Evolutionary conservation across 192 early-diverging fungal genomes (phyloP).

Genomic region (Gonapodya prolifera): DNA sequence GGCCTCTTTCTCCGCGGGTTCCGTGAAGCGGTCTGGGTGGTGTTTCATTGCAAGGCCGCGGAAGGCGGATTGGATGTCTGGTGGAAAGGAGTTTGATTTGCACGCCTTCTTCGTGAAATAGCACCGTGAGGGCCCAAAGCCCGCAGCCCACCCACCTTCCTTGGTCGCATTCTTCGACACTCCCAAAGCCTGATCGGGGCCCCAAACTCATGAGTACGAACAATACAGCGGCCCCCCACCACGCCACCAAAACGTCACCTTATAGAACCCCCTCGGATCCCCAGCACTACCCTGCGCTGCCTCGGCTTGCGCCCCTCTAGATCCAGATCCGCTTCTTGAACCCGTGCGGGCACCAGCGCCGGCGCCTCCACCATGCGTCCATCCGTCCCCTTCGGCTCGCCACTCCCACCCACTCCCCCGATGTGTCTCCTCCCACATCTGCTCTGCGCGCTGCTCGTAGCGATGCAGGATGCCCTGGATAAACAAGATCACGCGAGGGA

Average conservation of each 20-base stretch:
- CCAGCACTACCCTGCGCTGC: neutral
- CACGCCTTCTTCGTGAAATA: too few species aligned
- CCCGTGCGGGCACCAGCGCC: too few species aligned
- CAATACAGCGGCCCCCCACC: too few species aligned
- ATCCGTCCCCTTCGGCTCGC: neutral
- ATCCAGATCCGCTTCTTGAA: neutral
- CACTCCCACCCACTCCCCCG: neutral
- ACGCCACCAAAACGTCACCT: neutral
- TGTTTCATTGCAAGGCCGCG: constrained; percentile 4
- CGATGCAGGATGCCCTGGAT: neutral
- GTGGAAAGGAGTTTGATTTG: neutral
- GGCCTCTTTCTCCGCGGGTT: neutral
- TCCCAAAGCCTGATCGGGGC: neutral
- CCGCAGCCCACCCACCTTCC: neutral
- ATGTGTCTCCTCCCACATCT: neutral
- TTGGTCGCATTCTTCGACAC: neutral
- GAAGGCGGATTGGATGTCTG: neutral
- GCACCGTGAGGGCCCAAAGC: too few species aligned
- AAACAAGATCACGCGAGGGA: neutral
- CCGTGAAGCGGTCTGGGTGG: neutral
- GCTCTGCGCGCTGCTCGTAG: neutral
- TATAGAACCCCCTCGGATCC: constrained; percentile 1
- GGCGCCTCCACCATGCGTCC: neutral
- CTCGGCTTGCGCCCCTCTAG: neutral
- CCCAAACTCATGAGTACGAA: too few species aligned